Evolutionary conservation across 306 rosid genomes (phyloP).

Genomic region (Begonia peltatifolia): DNA sequence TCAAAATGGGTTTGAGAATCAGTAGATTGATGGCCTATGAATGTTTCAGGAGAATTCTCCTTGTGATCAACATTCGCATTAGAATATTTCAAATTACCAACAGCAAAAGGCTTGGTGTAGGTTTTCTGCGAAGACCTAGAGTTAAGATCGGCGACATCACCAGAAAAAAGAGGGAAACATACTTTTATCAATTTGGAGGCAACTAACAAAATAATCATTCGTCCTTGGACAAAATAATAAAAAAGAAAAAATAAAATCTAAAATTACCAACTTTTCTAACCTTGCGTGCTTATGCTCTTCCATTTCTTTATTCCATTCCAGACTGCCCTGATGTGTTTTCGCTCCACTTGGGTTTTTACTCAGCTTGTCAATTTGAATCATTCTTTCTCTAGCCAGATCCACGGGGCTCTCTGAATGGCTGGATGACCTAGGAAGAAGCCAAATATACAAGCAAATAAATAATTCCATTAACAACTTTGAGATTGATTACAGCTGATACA

Average conservation of each 20-base stretch:
- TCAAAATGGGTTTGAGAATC: conserved; percentile 18
- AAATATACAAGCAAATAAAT: no score
- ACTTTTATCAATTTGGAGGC: background rate
- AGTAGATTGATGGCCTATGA: conserved; percentile 14
- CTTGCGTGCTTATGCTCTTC: conserved; percentile 16
- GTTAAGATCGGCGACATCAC: conserved; percentile 31
- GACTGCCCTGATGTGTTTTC: conserved; percentile 27
- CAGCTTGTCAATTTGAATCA: conserved; percentile 25
- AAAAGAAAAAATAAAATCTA: no score
- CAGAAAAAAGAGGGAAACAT: conserved; percentile 12
- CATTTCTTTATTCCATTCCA: conserved; percentile 28
- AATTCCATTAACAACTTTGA: no score
- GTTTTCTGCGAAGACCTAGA: conserved; percentile 26
- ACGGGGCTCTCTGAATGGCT: conserved; percentile 28
- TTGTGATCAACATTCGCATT: conserved; percentile 21
- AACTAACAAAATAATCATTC: no score
- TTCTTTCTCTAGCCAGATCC: conserved; percentile 28
- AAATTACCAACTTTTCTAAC: no score
- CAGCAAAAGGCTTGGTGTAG: conserved; percentile 24
- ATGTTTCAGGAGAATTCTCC: conserved; percentile 37
- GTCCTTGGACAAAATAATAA: no score
- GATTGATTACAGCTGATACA: background rate
- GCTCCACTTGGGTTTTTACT: conserved; percentile 38
- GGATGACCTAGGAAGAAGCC: background rate
- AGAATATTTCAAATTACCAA: conserved; percentile 27